phyloP scores from a whole-genome alignment of 2,329 filamentous ascomycete species.

The Aspergillus japonicus region DNA sequence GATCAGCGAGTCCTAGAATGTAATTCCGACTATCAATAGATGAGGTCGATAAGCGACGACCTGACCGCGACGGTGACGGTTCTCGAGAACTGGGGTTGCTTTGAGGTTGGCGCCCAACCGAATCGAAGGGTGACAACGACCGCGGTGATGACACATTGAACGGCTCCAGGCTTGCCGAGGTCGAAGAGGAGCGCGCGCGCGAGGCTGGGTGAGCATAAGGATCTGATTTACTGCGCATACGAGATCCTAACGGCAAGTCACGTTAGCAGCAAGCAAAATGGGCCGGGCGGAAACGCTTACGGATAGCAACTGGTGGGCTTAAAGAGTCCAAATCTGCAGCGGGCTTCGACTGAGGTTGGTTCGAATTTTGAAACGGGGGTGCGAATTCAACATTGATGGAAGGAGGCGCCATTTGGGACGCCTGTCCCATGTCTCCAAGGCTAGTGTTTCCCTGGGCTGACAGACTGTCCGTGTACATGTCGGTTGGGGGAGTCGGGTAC shows the following conservation, averaged over 20 bases:
- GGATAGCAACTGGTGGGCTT: slow-evolving; percentile 73
- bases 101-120: slow-evolving; percentile 31
- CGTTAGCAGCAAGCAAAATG: slow-evolving; percentile 7
- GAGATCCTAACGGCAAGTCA: slow-evolving; percentile 44
- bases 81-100: slow-evolving; percentile 47
- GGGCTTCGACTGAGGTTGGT: slow-evolving; percentile 66
- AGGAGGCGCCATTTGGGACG: slow-evolving; percentile 79
- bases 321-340: slow-evolving; percentile 71
- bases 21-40: slow-evolving; percentile 64
- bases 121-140: slow-evolving; percentile 46
- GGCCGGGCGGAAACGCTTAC: slow-evolving; percentile 32
- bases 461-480: slow-evolving; percentile 54
- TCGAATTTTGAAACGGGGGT: slow-evolving; percentile 66
- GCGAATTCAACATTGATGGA: slow-evolving; percentile 94
- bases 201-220: slow-evolving; percentile 52
- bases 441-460: slow-evolving; percentile 46
- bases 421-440: slow-evolving; percentile 64
- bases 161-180: slow-evolving; percentile 34
- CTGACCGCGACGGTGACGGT: slow-evolving; percentile 43
- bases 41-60: slow-evolving; percentile 46
- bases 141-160: slow-evolving; percentile 35
- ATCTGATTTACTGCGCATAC: slow-evolving; percentile 62
- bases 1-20: slow-evolving; percentile 88
- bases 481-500: slow-evolving; percentile 49
- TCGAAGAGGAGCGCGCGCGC: slow-evolving; percentile 38